phyloP scores from a whole-genome alignment of 2,329 filamentous ascomycete species.

The Aureobasidium pullulans region DNA sequence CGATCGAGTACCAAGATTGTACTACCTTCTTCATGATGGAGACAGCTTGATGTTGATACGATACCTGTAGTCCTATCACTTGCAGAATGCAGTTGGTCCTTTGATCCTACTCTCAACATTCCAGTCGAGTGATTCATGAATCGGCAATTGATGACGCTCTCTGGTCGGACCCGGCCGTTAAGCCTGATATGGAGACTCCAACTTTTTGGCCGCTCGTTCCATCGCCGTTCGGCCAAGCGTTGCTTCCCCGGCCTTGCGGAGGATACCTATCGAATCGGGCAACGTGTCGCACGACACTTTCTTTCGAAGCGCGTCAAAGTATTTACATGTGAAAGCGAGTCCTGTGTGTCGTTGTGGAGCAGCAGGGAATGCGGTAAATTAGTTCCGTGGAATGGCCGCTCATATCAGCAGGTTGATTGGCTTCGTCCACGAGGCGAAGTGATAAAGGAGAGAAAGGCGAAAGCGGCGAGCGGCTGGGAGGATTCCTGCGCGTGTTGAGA shows the following conservation, averaged over 20 bases:
- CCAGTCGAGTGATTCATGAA: not conserved
- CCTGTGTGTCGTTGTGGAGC: not conserved
- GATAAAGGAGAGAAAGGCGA: not conserved
- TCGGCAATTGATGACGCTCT: not conserved
- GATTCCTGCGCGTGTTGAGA: not conserved
- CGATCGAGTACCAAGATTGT: too few relatives aligned
- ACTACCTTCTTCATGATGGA: too few relatives aligned
- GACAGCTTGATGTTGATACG: too few relatives aligned
- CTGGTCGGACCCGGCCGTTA: slow-evolving; percentile 6
- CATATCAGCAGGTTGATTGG: not conserved
- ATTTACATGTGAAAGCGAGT: not conserved
- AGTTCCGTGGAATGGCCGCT: not conserved
- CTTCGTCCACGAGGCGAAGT: not conserved
- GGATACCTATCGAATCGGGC: not conserved
- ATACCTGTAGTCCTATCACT: too few relatives aligned
- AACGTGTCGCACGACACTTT: slow-evolving; percentile 7
- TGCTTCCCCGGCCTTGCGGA: slow-evolving; percentile 1
- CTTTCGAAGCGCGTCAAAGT: not conserved
- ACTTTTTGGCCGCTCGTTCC: not conserved
- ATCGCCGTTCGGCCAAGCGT: slow-evolving; percentile 4
- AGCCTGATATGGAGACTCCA: not conserved
- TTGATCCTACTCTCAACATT: too few relatives aligned
- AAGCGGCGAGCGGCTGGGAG: not conserved
- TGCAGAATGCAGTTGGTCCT: too few relatives aligned
- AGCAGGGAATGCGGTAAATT: not conserved